Evolutionary conservation across 2,329 filamentous ascomycete genomes (phyloP), one percentile per base, ranked within the genome.

Genomic region (Pseudohalonectria lignicola): DNA sequence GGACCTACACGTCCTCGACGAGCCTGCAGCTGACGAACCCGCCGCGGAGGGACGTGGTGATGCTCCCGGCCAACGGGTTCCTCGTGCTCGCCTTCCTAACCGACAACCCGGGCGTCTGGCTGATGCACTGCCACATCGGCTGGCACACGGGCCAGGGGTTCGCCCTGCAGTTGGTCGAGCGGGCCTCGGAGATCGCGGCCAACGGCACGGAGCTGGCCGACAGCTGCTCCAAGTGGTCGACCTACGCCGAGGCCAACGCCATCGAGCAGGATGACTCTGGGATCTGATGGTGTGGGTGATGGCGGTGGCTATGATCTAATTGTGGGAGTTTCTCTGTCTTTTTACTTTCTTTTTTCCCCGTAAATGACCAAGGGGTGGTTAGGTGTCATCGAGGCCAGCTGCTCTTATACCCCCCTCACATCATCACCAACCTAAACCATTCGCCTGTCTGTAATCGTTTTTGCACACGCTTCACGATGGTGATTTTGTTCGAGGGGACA

Each of bases 1-100:
- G 30, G 18, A 28, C 12, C 19, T 21, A 32, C 13, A 61, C 64
- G 2, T 2, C 20, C 7, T 12, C 19, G n/a, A 18, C 25, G 20
- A 34, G 16, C 3, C 31, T 39, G 11, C 16, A 35, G 15, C 21
- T 34, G 21, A 18, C 16, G 15, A 39, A 39, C 25, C 37, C 37
- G 3, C 37, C 37, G 2, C 31, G 37, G 13, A 31, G 37, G 5
- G 37, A 39, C 25, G 32, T 35, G 13, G 37, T 23, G 10, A 34
- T 39, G 37, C 32, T 34, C 8, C 37, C 37, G 5, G 31, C 31
- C 21, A 18, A 29, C 13, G 37, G 37, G 12, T 30, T 26, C 31
- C 13, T 39, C 15, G 37, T 39, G 31, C 21, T 39, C 17, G 37
- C 37, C 4, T 35, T 39, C 31, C 25, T 23, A 25, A 39, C 37